Evolutionary conservation across 2,329 filamentous ascomycete species (phyloP).

Genomic region (Phialophora verrucosa): DNA sequence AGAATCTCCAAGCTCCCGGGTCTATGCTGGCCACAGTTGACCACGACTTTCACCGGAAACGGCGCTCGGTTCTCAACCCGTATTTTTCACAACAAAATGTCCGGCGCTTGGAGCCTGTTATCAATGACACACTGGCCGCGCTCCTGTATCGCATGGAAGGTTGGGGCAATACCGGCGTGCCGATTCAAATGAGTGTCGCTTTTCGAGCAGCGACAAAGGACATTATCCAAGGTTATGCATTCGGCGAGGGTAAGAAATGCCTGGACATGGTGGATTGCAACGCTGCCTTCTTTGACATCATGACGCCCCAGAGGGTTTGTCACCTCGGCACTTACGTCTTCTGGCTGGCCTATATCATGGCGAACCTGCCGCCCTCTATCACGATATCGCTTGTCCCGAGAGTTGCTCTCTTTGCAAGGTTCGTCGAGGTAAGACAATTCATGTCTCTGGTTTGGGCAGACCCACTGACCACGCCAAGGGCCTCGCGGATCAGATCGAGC

Average conservation of each 20-base stretch:
- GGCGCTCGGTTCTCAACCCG: conserved; percentile 2
- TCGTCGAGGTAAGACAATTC: not conserved
- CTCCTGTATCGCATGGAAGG: conserved; percentile 1
- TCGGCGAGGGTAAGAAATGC: conserved; percentile 3
- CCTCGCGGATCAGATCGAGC: not conserved
- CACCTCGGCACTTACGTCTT: conserved; percentile 7
- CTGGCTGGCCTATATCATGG: conserved; percentile 11
- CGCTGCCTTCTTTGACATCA: conserved; percentile 6
- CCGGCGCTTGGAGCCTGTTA: conserved; percentile 5
- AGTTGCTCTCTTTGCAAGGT: conserved; percentile 5
- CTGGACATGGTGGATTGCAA: conserved; percentile 12
- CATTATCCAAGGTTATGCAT: conserved; percentile 3
- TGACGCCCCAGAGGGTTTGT: conserved; percentile 4
- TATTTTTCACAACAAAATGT: conserved; percentile 13
- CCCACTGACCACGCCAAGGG: not conserved
- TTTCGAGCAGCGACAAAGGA: conserved; percentile 9
- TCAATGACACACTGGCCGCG: not conserved
- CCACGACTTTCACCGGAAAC: conserved; percentile 9
- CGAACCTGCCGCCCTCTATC: conserved; percentile 1
- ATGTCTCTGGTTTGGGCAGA: not conserved
- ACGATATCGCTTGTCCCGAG: not conserved
- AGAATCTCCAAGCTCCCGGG: not conserved
- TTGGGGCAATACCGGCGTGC: not conserved
- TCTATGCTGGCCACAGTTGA: conserved; percentile 2
- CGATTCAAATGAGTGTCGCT: not conserved